Evolutionary conservation across 2,329 filamentous ascomycete species (phyloP).

Genomic region (Colletotrichum higginsianum): DNA sequence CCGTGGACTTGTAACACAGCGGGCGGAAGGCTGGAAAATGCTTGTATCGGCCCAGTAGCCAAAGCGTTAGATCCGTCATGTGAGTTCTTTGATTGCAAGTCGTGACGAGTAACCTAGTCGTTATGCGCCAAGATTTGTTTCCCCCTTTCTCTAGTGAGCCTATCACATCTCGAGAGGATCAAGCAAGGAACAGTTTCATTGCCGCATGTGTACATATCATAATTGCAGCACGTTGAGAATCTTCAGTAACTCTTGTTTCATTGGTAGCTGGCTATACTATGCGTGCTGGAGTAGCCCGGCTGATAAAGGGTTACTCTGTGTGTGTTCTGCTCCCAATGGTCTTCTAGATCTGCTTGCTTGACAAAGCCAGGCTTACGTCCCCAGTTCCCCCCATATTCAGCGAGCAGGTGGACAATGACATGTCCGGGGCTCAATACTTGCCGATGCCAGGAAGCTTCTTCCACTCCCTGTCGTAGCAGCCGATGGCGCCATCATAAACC

Average conservation of each 20-base stretch:
- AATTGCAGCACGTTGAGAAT: no score
- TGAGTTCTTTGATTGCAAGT: background rate
- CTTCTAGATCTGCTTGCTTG: background rate
- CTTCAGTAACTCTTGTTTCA: background rate
- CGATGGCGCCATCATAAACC: conserved; percentile 19
- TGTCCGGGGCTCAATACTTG: background rate
- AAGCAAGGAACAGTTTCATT: background rate
- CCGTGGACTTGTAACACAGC: background rate
- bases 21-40: background rate
- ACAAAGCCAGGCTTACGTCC: no score
- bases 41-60: background rate
- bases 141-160: background rate
- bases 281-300: background rate
- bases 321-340: no score
- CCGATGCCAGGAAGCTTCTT: background rate
- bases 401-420: background rate
- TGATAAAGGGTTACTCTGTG: no score
- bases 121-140: background rate
- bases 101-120: background rate
- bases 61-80: no score
- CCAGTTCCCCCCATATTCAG: no score
- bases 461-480: background rate
- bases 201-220: background rate
- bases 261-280: background rate
- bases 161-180: background rate